phyloP scores from a whole-genome alignment of 257 asterid species.

The Jasminum sambac region DNA sequence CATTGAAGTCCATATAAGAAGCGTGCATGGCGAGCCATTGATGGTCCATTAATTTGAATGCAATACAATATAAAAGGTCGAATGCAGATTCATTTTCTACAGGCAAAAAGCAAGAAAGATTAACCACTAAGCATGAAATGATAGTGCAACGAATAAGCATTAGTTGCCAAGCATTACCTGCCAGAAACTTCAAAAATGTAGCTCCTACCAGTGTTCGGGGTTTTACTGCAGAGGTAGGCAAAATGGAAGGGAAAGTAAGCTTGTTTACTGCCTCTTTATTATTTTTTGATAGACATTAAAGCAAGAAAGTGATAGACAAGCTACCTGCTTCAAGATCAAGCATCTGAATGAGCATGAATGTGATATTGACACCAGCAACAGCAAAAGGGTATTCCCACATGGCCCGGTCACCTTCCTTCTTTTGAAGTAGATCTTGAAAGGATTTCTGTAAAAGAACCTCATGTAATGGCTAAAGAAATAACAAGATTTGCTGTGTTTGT shows the following conservation, averaged over 20 bases:
- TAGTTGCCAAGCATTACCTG: constrained; percentile 51
- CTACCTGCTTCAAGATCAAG: constrained; percentile 97
- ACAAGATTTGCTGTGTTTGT: not conserved
- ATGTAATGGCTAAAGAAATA: not conserved
- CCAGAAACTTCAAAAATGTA: constrained; percentile 83
- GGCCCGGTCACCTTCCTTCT: constrained; percentile 94
- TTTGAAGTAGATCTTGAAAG: constrained; percentile 92
- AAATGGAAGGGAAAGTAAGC: not conserved
- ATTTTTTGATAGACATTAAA: not conserved
- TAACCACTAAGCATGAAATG: constrained; percentile 4
- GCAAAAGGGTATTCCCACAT: constrained; percentile 99
- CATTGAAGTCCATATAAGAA: constrained; percentile 98
- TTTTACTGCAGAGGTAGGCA: constrained; percentile 62
- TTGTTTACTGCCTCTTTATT: not conserved
- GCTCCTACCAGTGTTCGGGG: constrained; percentile 91
- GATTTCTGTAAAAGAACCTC: constrained; percentile 57
- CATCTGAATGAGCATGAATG: constrained; percentile 99
- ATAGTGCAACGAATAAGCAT: constrained; percentile 9
- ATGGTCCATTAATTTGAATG: constrained; percentile 96
- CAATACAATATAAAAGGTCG: constrained; percentile 88
- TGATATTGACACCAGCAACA: constrained; percentile 98
- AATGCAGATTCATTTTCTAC: constrained; percentile 93
- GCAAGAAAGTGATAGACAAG: not conserved
- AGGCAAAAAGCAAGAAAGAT: constrained; percentile 23
- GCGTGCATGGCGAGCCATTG: constrained; percentile 99